Evolutionary conservation across 208 protist genomes (phyloP).

Genomic region (Crithidia fasciculata): DNA sequence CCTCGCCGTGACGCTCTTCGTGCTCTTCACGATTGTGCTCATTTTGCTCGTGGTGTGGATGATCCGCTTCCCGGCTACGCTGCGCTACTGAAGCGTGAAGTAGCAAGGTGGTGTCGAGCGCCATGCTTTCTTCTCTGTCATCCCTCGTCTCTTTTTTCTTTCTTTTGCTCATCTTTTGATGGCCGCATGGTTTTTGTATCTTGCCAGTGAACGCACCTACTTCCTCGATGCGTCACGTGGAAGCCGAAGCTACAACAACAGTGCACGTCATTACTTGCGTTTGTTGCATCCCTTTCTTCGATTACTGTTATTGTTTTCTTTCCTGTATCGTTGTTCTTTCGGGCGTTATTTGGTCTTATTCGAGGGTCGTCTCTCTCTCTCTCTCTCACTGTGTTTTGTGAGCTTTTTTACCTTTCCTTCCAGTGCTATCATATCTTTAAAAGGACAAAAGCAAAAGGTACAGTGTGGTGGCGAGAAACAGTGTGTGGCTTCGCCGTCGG

Average conservation of each 20-base stretch:
- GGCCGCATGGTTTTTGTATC: background rate
- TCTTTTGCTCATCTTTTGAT: background rate
- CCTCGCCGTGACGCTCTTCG: constrained; percentile 38
- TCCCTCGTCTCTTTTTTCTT: background rate
- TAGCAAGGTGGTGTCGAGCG: too few species aligned
- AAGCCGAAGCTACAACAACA: too few species aligned
- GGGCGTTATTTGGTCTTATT: too few species aligned
- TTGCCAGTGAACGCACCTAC: too few species aligned
- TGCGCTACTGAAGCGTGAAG: constrained; percentile 20
- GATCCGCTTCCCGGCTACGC: constrained; percentile 14
- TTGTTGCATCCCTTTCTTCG: too few species aligned
- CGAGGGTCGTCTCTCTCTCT: background rate
- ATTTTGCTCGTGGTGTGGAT: constrained; percentile 32
- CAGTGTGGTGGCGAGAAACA: background rate
- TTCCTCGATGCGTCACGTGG: too few species aligned
- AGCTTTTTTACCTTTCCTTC: background rate
- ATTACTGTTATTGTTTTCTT: too few species aligned
- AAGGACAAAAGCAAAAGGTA: background rate
- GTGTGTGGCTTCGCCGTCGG: too few species aligned
- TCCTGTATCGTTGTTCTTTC: too few species aligned
- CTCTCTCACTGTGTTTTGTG: background rate
- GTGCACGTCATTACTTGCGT: too few species aligned
- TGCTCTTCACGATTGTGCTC: constrained; percentile 27
- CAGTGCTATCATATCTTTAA: background rate
- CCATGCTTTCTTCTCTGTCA: background rate